Evolutionary conservation across 2,329 filamentous ascomycete species (phyloP), one percentile per base, ranked within the genome.

Genomic region (Aureobasidium pullulans): DNA sequence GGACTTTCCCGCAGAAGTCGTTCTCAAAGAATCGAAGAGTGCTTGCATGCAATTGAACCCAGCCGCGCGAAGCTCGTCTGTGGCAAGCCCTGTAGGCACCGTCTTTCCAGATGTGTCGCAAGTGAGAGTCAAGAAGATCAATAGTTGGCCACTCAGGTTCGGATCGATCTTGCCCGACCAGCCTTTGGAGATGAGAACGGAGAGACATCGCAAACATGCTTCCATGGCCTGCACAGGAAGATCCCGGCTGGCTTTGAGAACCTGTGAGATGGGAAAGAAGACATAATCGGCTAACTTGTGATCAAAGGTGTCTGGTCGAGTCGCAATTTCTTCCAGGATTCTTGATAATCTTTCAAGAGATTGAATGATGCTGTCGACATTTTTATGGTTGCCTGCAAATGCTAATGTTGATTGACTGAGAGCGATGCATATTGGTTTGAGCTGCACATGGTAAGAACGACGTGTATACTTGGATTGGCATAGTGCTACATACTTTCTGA

Each of bases 221-320:
- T 99, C 94, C 7, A 94, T 76, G 42, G 89, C 77, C 37, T 82
- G 81, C 48, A 88, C 81, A 0, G 92, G 85, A 57, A 92, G 84
- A 49, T 81, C 79, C 63, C 88, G 83, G 65, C 89, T 87, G 63
- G 85, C 82, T 61, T 90, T 86, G 66, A 99, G 86, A 40, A 97
- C 84, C 66, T 94, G 88, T 0, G 90, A 91, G 0, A 99, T 77
- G 0, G 94, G 94, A 63, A 96, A 96, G 77, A 97, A 97, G 68
- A 89, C 82, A 77, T 97, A 99, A 76, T 96, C 92, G 13, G 92
- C 90, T 16, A 97, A 77, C 70, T 91, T 93, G 56, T 86, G 81
- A 70, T 96, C 90, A 16, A 97, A 70, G 63, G 72, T 67, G 37
- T 75, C 71, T 7, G 66, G 67, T 23, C 69, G 66, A 15, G 64